Base-by-base conservation (phyloP, 441 rosid species). In the Syzygium malaccense region DNA sequence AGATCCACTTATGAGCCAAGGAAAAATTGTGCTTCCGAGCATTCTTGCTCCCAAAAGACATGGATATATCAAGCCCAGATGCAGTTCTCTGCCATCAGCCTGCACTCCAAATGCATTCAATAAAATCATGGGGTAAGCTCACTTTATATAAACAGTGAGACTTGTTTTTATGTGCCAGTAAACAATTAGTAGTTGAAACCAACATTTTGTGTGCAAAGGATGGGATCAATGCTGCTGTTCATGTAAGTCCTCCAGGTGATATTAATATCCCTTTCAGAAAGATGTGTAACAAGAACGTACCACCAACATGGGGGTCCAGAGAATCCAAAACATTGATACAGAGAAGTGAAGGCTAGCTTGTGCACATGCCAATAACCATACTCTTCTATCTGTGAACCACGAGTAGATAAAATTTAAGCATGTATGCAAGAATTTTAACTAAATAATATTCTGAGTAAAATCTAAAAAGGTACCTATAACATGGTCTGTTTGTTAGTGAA, bases 31-130 rank as follows among this genome's bases (percentile, higher is more conserved):
- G 92, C 98, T 97, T 68, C 99, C 99, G 54, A 95, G 95, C 99
- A 98, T 98, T 92, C 98, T 96, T 93, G 99, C 93, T 79, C 97
- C 99, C 93, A 96, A 88, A 68, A 98, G 88, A 90, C 97, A 97
- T 49, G 99, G 96, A 92, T 94, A 96, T 90, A 97, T 92, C 92
- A 97, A 90, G 57, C 99, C 99, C 20, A 98, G 94, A 90, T 92
- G 90, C 89, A 96, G 95, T 93, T 94, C 98, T 91, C 99, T 91
- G 75, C 99, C 99, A 92, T 98, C 99, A 92, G 99, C 99, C 99
- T 98, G 89, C 83, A 75, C 51, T 71, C 53, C 83, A 23, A 58
- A 41, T 41, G 51, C 83, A 75, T 23, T 75, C 51, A 91, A 86
- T 33, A 41, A n/a, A 49, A 88, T 51, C 68, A 41, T 19, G 48